A percentile compares a stretch with the other conserved stretches of the same genome.
phyloP scores from a whole-genome alignment of 768 basidiomycete species.

The Amanita exitialis region DNA sequence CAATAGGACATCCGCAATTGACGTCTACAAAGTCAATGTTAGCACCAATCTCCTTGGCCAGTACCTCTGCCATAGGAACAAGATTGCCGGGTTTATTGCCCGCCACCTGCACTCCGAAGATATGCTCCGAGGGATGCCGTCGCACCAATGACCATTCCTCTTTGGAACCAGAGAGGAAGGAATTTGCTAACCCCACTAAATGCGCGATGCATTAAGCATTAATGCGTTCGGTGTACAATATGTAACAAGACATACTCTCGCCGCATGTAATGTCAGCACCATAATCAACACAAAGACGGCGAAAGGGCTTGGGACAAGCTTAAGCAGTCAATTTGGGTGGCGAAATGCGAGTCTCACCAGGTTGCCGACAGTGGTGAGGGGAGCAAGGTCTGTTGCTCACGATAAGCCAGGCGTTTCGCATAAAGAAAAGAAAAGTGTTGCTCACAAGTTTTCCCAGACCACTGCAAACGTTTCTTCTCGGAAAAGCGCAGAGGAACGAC shows the following conservation, averaged over 20 bases:
- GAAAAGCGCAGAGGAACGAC: conserved; percentile 61
- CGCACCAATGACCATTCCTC: conserved; percentile 94
- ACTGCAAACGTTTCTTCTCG: conserved; percentile 84
- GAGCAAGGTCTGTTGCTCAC: conserved; percentile 30
- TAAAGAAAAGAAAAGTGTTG: neutral
- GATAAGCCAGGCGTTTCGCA: neutral
- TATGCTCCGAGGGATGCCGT: conserved; percentile 77
- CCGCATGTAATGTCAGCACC: conserved; percentile 95
- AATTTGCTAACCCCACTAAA: conserved; percentile 85
- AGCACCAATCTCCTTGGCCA: conserved; percentile 56
- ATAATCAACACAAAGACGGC: conserved; percentile 74
- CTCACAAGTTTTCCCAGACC: conserved; percentile 82
- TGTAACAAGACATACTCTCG: conserved; percentile 49
- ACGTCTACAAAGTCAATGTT: conserved; percentile 87
- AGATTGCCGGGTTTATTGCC: conserved; percentile 78
- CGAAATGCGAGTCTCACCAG: conserved; percentile 39
- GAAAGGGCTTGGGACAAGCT: conserved; percentile 60
- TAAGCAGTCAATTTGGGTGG: neutral
- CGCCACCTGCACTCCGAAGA: conserved; percentile 88
- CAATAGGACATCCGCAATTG: conserved; percentile 97
- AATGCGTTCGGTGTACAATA: conserved; percentile 1
- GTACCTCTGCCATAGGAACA: conserved; percentile 72
- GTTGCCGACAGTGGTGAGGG: conserved; percentile 93
- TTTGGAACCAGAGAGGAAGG: conserved; percentile 79
- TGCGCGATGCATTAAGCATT: neutral